phyloP scores from a whole-genome alignment of 495 filamentous ascomycete genomes.

The Aspergillus diversus region DNA sequence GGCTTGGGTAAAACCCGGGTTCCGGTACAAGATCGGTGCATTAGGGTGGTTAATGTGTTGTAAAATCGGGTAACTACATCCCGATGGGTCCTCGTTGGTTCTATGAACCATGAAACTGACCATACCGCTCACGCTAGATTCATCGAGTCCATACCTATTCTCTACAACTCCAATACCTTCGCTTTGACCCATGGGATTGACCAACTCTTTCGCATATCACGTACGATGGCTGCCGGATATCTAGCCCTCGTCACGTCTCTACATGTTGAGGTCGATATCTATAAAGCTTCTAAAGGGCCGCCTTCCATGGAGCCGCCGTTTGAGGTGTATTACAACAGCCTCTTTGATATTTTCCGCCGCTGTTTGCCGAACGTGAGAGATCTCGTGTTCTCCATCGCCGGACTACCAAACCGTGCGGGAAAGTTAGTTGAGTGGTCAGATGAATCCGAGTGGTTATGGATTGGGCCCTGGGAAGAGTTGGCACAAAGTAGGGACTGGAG shows the following conservation, averaged over 20 bases:
- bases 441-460: slow-evolving; percentile 12
- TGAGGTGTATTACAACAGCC: slow-evolving; percentile 2
- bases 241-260: slow-evolving; percentile 11
- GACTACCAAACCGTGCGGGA: slow-evolving; percentile 6
- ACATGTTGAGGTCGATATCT: slow-evolving; percentile 20
- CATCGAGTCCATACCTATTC: slow-evolving; percentile 6
- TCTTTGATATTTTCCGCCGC: slow-evolving; percentile 8
- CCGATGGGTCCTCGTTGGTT: neutral
- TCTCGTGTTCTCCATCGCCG: slow-evolving; percentile 15
- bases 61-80: slow-evolving; percentile 12
- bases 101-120: neutral
- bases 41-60: slow-evolving; percentile 14
- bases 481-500: slow-evolving; percentile 15
- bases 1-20: slow-evolving; percentile 16
- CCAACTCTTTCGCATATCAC: slow-evolving; percentile 17
- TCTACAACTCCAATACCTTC: slow-evolving; percentile 18
- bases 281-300: slow-evolving; percentile 7
- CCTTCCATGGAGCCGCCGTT: slow-evolving; percentile 13
- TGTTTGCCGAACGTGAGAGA: slow-evolving; percentile 9
- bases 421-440: slow-evolving; percentile 10
- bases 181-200: slow-evolving; percentile 22
- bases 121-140: neutral
- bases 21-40: slow-evolving; percentile 19
- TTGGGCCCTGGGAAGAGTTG: slow-evolving; percentile 19
- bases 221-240: slow-evolving; percentile 8